Base-by-base conservation (phyloP, 768 basidiomycete species). In the Calocybe cyanea region DNA sequence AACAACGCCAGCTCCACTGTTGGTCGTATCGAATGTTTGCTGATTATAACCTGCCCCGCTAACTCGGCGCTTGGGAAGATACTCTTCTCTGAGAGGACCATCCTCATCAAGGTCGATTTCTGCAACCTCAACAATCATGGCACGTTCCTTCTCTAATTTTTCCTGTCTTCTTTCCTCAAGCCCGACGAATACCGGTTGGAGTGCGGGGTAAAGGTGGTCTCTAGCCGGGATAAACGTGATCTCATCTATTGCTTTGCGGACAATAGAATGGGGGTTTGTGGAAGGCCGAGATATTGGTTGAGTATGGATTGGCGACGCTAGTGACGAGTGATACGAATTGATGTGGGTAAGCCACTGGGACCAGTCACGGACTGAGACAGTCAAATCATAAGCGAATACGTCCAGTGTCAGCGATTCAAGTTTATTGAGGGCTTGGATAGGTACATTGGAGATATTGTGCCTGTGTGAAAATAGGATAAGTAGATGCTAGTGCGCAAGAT, bases 51-150 rank as follows among this genome's bases (percentile, higher is more conserved):
- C 57, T 37, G 58, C 54, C 32, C 59, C 60, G 55, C 72, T 79
- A 50, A 69, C 59, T 40, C 84, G 83, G 41, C 86, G 84, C 53
- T 71, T 78, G 11, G 88, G 88, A 43, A 90, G 62, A 52, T 91
- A 90, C 56, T 91, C 87, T 57, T 88, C 85, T 40, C 87, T 70
- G 40, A 91, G 70, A 25, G 88, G 88, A 2, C 88, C 88, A 57
- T 89, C 87, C 60, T 87, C 83, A 53, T 91, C 88, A 34, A 91
- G 69, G 64, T 91, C 82, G 42, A 91, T 86, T 56, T 89, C 87
- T 32, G 80, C 61, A 2, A 74, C 70, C 48, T 84, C 81, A 41
- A 72, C 64, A 10, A 55, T 62, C 54, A 61, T 55, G 15, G 64
- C 63, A 38, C 66, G 58, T 45, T 76, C 67, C 51, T 70, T 69